Conservation (phyloP, 2,329 filamentous ascomycete genomes). For the Hypoxylon sp. region DNA sequence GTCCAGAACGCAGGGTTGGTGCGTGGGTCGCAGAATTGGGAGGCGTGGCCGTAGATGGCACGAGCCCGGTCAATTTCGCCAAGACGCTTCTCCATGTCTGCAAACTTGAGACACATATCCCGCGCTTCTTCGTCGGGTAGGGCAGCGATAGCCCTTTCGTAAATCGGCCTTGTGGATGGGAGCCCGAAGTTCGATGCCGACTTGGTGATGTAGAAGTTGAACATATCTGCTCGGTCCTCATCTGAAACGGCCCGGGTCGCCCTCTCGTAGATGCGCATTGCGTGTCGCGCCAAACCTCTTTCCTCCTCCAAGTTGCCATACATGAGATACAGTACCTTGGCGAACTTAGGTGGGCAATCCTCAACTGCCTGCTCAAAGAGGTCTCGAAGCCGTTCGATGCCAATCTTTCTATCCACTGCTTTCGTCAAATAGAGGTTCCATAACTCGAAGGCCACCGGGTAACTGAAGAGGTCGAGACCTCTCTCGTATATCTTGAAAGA, state of each 20-base stretch:
- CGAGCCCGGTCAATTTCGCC: slow-evolving; percentile 95
- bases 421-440: slow-evolving; percentile 99
- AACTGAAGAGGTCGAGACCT: slow-evolving; percentile 97
- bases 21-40: slow-evolving; percentile 96
- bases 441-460: slow-evolving; percentile 96
- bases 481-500: slow-evolving; percentile 98
- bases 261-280: slow-evolving; percentile 99
- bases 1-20: slow-evolving; percentile 93
- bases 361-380: slow-evolving; percentile 98
- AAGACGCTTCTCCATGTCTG: slow-evolving; percentile 92
- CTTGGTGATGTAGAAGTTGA: slow-evolving; percentile 99
- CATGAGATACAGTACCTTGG: slow-evolving; percentile 97
- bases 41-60: slow-evolving; percentile 96
- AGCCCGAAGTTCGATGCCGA: slow-evolving; percentile 98
- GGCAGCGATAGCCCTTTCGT: slow-evolving; percentile 95
- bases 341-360: slow-evolving; percentile 94
- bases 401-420: slow-evolving; percentile 94
- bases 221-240: slow-evolving; percentile 96
- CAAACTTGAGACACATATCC: slow-evolving; percentile 99
- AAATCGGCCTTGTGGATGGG: slow-evolving; percentile 93
- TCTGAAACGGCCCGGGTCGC: slow-evolving; percentile 95
- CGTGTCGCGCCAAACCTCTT: slow-evolving; percentile 91
- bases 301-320: slow-evolving; percentile 98
- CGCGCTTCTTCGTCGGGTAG: slow-evolving; percentile 93
- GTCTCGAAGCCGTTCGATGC: slow-evolving; percentile 93